A percentile compares a stretch with the other conserved stretches of the same genome.
phyloP scores from a whole-genome alignment of 148 eudicot genomes.

The Cornus suecica region DNA sequence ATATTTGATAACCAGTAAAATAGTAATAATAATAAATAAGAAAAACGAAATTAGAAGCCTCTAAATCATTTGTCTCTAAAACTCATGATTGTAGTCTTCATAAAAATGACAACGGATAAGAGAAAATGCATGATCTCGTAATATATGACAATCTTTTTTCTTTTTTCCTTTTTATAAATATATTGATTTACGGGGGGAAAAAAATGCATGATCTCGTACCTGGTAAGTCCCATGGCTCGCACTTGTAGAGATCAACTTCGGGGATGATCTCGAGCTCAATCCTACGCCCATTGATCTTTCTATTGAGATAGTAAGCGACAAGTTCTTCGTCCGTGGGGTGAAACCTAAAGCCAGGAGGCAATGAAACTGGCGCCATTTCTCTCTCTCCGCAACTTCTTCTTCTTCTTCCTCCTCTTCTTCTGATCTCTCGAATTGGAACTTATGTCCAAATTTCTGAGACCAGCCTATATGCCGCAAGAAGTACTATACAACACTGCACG shows the following conservation, averaged over 20 bases:
- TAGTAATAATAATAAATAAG: neutral
- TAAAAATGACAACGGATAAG: too few relatives aligned
- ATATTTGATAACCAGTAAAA: too few relatives aligned
- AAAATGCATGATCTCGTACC: slow-evolving; percentile 25
- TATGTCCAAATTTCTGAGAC: neutral
- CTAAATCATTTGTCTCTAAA: too few relatives aligned
- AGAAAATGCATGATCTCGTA: slow-evolving; percentile 7
- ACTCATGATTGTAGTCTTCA: too few relatives aligned
- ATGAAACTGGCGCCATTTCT: slow-evolving; percentile 73
- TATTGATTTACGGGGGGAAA: too few relatives aligned
- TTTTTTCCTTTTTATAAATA: too few relatives aligned
- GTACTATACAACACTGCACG: slow-evolving; percentile 11
- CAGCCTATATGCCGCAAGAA: slow-evolving; percentile 10
- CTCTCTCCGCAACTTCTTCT: neutral
- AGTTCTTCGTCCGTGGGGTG: slow-evolving; percentile 86
- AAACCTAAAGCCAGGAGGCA: slow-evolving; percentile 86
- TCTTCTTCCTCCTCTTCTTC: too few relatives aligned
- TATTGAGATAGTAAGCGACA: slow-evolving; percentile 73
- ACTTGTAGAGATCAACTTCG: slow-evolving; percentile 90
- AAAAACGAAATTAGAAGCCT: too few relatives aligned
- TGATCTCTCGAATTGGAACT: too few relatives aligned
- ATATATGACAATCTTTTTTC: too few relatives aligned
- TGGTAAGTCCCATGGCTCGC: slow-evolving; percentile 92
- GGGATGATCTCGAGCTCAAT: slow-evolving; percentile 81
- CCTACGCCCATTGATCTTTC: slow-evolving; percentile 63